Evolutionary conservation across 805 yeast genomes (phyloP).

Genomic region (Wickerhamomyces canadensis): DNA sequence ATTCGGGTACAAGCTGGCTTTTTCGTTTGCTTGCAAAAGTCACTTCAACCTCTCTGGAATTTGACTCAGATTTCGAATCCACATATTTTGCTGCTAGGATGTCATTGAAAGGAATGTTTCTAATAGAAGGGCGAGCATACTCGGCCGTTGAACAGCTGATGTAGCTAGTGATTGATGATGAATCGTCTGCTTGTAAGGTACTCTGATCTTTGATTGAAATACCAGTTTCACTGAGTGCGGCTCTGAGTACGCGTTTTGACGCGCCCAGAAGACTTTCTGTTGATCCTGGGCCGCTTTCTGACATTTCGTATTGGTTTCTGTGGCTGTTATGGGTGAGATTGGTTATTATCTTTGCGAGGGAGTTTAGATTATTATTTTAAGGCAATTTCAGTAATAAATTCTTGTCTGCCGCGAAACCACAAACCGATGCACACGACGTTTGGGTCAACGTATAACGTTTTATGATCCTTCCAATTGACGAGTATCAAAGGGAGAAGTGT

Average conservation of each 20-base stretch:
- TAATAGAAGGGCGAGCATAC: background rate
- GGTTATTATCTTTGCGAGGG: too few species aligned
- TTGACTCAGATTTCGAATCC: conserved; percentile 1
- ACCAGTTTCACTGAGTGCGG: conserved; percentile 29
- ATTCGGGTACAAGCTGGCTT: conserved; percentile 30
- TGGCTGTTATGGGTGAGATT: background rate
- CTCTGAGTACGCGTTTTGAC: conserved; percentile 12
- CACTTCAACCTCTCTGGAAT: conserved; percentile 21
- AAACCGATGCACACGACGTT: too few species aligned
- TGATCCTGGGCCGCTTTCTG: background rate
- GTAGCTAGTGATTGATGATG: conserved; percentile 11
- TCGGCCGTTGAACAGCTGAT: conserved; percentile 8
- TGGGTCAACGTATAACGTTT: too few species aligned
- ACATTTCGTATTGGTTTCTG: background rate
- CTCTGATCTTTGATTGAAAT: conserved; percentile 28
- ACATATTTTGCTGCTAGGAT: conserved; percentile 15
- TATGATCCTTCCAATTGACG: too few species aligned
- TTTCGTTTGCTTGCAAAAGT: conserved; percentile 32
- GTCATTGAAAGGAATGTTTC: conserved; percentile 17
- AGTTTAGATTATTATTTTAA: too few species aligned
- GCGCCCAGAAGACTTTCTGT: background rate
- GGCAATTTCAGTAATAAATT: too few species aligned
- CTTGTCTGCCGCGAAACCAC: too few species aligned
- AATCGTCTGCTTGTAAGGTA: conserved; percentile 4
- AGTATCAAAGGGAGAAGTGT: too few species aligned